Base-by-base conservation (phyloP, 73 alveolate species). In the Blepharisma stoltei region DNA sequence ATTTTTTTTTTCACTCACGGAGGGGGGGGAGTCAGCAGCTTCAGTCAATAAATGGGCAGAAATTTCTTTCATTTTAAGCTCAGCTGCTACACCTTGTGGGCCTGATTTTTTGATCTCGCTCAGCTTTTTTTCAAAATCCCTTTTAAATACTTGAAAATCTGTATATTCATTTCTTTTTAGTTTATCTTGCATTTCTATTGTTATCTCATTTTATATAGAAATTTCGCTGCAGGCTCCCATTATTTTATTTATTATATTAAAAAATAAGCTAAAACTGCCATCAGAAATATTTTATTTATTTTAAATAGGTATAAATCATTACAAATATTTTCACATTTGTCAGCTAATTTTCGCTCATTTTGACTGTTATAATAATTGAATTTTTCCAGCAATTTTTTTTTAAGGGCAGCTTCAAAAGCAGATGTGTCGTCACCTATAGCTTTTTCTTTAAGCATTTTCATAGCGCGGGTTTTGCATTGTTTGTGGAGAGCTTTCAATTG, bases 371-470 rank as follows among this genome's bases (percentile, higher is more conserved):
- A n/a, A 60, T 14, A 60, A 18, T 60, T 25, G 23, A 60, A 60
- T 25, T 25, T 60, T 60, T 60, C 73, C 2, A 14, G 18, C 14
- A 60, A 47, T 4, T 38, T 60, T 60, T 60, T 60, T 25, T 60
- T 60, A 2, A 60, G 46, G 5, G 73, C 46, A 14, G 14, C 73
- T 8, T 14, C 23, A 25, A 18, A 60, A n/a, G 73, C 46, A 8
- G 49, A n/a, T 14, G 23, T n/a, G 49, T 60, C 73, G 14, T 60
- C 73, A 2, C 73, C 73, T 14, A 60, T 38, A 60, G 73, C 73
- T 60, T 60, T 60, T 60, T 60, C 73, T 60, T 60, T 60, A 25
- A 60, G 23, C 47, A 7, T 25, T 83, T 54, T 0, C 67, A 80
- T 53, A 89, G 83, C 25, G 67, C 49, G 49, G 23, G 38, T 60